phyloP scores from a whole-genome alignment of 2,329 filamentous ascomycete genomes.

The Rhexocercosporidium sp. region DNA sequence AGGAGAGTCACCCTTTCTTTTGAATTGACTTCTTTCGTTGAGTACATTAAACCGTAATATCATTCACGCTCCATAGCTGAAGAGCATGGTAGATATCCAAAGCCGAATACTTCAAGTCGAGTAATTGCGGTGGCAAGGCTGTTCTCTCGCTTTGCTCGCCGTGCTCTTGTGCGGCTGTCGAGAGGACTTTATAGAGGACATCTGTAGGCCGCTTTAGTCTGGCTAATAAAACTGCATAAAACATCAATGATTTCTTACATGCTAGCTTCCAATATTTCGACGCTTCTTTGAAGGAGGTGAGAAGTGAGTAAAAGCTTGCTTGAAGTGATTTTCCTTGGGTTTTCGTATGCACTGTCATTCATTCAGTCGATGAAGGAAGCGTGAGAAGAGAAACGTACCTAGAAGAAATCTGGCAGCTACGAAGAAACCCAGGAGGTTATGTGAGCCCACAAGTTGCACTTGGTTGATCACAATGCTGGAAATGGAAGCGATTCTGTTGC shows the following conservation, averaged over 20 bases:
- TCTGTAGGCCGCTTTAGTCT: slow-evolving; percentile 4
- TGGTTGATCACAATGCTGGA: background rate
- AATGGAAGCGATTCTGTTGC: background rate
- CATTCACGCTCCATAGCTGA: background rate
- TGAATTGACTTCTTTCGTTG: no score
- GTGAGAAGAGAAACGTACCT: no score
- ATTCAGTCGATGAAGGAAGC: no score
- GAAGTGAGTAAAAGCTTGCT: no score
- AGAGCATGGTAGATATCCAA: background rate
- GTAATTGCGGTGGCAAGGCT: background rate
- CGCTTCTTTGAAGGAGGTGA: no score
- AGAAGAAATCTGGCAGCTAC: background rate
- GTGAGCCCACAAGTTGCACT: background rate
- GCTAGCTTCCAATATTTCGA: no score
- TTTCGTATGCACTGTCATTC: no score
- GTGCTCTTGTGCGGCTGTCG: background rate
- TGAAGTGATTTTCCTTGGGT: no score
- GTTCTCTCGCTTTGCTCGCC: background rate
- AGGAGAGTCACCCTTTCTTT: no score
- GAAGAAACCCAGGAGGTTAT: background rate
- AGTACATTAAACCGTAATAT: no score
- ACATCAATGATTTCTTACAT: no score
- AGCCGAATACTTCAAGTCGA: background rate
- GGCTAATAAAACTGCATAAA: no score
- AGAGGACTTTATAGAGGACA: background rate